Evolutionary conservation across 257 asterid species (phyloP), one percentile per base, ranked within the genome.

Genomic region (Marsdenia floribunda): DNA sequence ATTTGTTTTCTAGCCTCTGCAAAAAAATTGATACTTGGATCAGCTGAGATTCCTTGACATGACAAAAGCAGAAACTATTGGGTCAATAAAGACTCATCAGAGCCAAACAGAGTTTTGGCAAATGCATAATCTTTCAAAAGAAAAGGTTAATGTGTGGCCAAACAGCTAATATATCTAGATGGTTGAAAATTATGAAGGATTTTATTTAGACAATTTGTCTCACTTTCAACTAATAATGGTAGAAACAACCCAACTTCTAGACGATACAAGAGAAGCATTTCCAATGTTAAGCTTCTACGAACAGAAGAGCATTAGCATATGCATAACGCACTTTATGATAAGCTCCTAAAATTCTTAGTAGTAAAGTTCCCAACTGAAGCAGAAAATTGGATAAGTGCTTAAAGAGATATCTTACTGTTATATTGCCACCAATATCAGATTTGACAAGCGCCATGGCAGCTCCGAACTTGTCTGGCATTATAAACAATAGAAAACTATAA

Each of bases 391-490:
- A 75, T 14, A 47, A 26, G 50, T 16, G 0, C 22, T 21, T 33
- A 50, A 67, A 38, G 53, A 33, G 70, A 72, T 11, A 61, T 74
- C 92, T 84, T 76, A 92, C 99, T 69, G 87, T 86, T 81, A 95
- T 83, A 81, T 95, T 95, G 81, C 98, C 99, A 68, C 96, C 96
- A 78, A 90, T 83, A 78, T 95, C 98, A 81, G 98, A 84, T 85
- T 95, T 95, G 80, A 92, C 97, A 70, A 95, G 88, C 66, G 90
- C 82, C 98, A 95, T 89, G 55, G 99, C 91, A 78, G 99, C 88
- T 69, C 99, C 99, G 80, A 95, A 95, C 86, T 92, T 89, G 1
- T 92, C 99, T 95, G 92, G 85, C 82, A 77, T 74, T 15, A 42
- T 58, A 76, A 0, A 66, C 49, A 37, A 50, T 46, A 65, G 24